A percentile compares a stretch with the other conserved stretches of the same genome.
Conservation (phyloP, 306 rosid genomes). For the Quercus suber region DNA sequence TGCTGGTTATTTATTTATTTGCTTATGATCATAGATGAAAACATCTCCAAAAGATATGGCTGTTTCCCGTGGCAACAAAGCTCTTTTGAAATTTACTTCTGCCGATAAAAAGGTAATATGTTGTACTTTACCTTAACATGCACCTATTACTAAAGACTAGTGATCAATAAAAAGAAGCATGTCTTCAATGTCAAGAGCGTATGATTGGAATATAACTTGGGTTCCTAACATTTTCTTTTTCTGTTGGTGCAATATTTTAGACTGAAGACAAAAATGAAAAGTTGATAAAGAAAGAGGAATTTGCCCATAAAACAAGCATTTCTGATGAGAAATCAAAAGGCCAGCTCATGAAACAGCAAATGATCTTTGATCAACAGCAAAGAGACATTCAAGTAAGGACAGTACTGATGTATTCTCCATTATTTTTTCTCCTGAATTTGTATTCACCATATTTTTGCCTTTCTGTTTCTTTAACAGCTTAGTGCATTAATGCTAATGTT, state of each 20-base stretch:
- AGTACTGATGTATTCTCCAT: constrained; percentile 10
- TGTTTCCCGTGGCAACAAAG: constrained; percentile 46
- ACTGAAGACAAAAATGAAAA: constrained; percentile 33
- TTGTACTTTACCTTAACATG: constrained; percentile 4
- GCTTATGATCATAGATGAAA: constrained; percentile 42
- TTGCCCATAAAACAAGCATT: constrained; percentile 29
- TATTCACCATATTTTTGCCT: constrained; percentile 5
- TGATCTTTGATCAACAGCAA: constrained; percentile 74
- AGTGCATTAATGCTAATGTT: constrained; percentile 13
- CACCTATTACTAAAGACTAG: neutral
- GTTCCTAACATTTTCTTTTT: constrained; percentile 12
- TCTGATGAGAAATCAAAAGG: constrained; percentile 54
- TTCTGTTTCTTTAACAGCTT: neutral
- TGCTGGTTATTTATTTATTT: constrained; percentile 10
- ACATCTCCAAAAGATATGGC: constrained; percentile 28
- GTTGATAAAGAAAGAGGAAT: constrained; percentile 43
- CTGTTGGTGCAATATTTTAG: constrained; percentile 28
- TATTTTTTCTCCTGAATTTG: neutral
- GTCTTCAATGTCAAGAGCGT: neutral
- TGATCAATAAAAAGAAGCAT: neutral
- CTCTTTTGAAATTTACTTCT: constrained; percentile 36
- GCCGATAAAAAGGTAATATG: constrained; percentile 53
- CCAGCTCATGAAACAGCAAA: constrained; percentile 52
- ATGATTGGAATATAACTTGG: constrained; percentile 2
- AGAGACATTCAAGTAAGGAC: constrained; percentile 63